A percentile compares a stretch with the other conserved stretches of the same genome.
These are phyloP conservation scores for Soucietia sequanensis DNA, from an alignment of 805 yeast genomes.

Conservation along the genomic window DNA sequence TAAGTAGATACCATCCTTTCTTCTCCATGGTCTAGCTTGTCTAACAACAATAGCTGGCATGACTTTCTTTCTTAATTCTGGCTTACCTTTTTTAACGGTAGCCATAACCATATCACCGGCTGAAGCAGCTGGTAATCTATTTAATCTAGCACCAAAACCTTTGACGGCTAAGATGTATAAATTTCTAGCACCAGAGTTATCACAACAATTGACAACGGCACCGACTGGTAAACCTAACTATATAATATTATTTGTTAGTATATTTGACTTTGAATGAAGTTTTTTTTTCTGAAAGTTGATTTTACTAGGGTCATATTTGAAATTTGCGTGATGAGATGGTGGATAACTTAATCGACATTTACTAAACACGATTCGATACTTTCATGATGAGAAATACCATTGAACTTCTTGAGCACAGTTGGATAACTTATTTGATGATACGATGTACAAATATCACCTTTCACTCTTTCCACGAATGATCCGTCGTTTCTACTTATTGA, in stretches of 20 bases:
- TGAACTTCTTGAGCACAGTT: too few species aligned
- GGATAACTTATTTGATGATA: too few species aligned
- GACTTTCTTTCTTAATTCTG: slow-evolving; percentile 99
- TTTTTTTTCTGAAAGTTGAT: not conserved
- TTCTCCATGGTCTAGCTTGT: slow-evolving; percentile 99
- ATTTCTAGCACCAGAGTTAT: slow-evolving; percentile 99
- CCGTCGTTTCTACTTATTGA: too few species aligned
- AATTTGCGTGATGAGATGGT: not conserved
- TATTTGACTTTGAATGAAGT: not conserved
- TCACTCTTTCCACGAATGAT: too few species aligned
- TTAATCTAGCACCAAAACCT: slow-evolving; percentile 99
- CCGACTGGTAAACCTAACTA: slow-evolving; percentile 99
- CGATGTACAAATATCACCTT: too few species aligned
- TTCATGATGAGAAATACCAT: too few species aligned
- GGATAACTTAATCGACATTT: too few species aligned
- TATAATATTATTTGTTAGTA: slow-evolving; percentile 33
- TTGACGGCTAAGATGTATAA: slow-evolving; percentile 97
- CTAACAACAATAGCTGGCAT: slow-evolving; percentile 99
- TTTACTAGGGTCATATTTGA: not conserved
- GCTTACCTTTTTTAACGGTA: slow-evolving; percentile 99
- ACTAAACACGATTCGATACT: too few species aligned
- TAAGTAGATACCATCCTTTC: slow-evolving; percentile 99
- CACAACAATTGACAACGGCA: slow-evolving; percentile 99
- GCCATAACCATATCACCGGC: slow-evolving; percentile 99
- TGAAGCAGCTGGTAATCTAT: slow-evolving; percentile 99